phyloP scores from a whole-genome alignment of 2,329 filamentous ascomycete genomes.

The Cladophialophora chaetospira region DNA sequence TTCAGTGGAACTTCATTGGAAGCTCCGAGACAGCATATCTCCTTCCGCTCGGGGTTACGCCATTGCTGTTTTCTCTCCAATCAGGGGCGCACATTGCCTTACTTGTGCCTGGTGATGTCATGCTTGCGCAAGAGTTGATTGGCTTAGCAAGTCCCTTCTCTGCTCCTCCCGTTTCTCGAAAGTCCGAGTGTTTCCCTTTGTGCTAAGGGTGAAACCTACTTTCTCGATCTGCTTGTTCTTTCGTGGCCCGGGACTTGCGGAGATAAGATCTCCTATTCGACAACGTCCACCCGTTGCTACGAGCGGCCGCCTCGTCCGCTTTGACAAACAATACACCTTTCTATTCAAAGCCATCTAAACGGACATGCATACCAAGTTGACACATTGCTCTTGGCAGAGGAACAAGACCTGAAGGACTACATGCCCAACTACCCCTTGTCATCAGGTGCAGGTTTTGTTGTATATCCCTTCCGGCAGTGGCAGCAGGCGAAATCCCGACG shows the following conservation, averaged over 20 bases:
- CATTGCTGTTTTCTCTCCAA: neutral
- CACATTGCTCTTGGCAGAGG: too few relatives aligned
- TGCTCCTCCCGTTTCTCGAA: neutral
- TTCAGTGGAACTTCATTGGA: neutral
- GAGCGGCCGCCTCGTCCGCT: conserved; percentile 10
- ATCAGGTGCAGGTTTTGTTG: too few relatives aligned
- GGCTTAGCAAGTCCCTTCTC: neutral
- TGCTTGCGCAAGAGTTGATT: neutral
- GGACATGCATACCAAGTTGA: too few relatives aligned
- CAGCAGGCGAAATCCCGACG: too few relatives aligned
- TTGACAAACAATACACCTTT: too few relatives aligned
- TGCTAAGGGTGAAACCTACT: neutral
- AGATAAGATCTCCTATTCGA: neutral
- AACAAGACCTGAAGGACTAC: too few relatives aligned
- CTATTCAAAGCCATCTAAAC: too few relatives aligned
- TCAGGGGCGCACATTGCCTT: neutral
- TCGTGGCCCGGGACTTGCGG: neutral
- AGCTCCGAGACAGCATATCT: neutral
- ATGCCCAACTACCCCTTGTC: too few relatives aligned
- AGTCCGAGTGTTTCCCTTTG: too few relatives aligned
- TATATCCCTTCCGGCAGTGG: too few relatives aligned
- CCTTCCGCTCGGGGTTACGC: neutral
- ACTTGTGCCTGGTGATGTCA: neutral
- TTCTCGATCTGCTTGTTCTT: neutral
- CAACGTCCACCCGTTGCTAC: neutral